A percentile compares a stretch with the other conserved stretches of the same genome.
Conservation (phyloP, 2,329 filamentous ascomycete genomes). For the Aspergillus jensenii region DNA sequence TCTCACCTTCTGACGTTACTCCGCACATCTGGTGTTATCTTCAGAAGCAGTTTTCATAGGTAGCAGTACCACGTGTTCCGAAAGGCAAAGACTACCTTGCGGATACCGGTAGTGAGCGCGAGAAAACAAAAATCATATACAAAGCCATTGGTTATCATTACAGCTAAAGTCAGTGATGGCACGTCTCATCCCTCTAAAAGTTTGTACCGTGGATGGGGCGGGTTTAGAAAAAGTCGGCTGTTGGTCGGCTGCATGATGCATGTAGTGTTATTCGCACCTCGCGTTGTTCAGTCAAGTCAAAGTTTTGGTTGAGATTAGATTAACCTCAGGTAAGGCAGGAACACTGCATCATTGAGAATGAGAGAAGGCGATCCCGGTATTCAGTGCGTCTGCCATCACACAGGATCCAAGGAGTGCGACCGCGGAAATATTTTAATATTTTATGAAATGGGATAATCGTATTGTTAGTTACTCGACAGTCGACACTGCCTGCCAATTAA, state of each 20-base stretch:
- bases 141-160: background rate
- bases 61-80: background rate
- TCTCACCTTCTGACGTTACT: background rate
- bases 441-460: background rate
- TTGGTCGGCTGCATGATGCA: constrained; percentile 10
- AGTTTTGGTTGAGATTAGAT: constrained; percentile 7
- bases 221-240: background rate
- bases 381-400: background rate
- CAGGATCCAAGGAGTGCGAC: background rate
- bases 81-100: background rate
- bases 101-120: background rate
- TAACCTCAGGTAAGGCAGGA: constrained; percentile 7
- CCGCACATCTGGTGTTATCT: no score
- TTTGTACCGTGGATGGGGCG: background rate
- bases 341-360: constrained; percentile 1
- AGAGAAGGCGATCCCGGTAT: constrained; percentile 1
- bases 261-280: constrained; percentile 8
- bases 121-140: background rate
- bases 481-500: background rate
- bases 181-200: no score
- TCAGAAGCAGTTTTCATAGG: background rate
- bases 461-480: background rate
- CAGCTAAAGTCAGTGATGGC: no score
- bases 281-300: background rate
- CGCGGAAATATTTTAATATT: background rate